Base-by-base conservation (phyloP, 2,329 filamentous ascomycete genomes). In the Aspergillus sp. region DNA sequence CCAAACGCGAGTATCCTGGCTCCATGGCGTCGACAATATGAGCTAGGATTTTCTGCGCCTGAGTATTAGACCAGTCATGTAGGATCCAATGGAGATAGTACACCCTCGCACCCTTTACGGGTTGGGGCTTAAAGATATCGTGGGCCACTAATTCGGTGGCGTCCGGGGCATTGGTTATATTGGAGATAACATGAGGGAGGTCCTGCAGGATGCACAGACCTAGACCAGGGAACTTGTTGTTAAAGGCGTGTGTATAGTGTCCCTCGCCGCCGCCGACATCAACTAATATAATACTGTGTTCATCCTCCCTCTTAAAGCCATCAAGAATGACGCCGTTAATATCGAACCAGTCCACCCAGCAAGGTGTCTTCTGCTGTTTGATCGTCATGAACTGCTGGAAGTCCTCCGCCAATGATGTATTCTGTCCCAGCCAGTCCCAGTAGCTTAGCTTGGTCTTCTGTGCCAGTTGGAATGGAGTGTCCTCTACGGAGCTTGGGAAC, bases 81-180 rank as follows among this genome's bases (percentile, higher is more conserved):
- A 68, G 50, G 39, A 70, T 62, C 40, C 54, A 61, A 42, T 64
- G 65, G 44, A 68, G 54, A 44, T 61, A 68, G 44, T 70, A 70
- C 4, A 56, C 56, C 17, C 63, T 56, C 19, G 67, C 67, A 3
- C 61, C 59, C 53, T 44, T 52, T 19, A 51, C 41, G 12, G 66
- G 65, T 45, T 68, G 67, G 13, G 52, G 20, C 3, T 52, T 62
- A 51, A 67, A 68, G 34, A 68, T 66, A 45, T 69, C 63, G 44
- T 68, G 46, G 4, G 40, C 40, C 52, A 60, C 61, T 17, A 56
- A 27, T 22, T 61, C 53, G 11, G 60, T 62, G 8, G 27, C 51
- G 4, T 52, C 17, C 2, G 54, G 56, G 8, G 55, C 15, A 44
- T 46, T 30, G 12, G 33, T 46, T 6, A 62, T 54, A 8, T 42